Conservation (phyloP, 805 yeast species). For the Starmerella gropengiesseri region DNA sequence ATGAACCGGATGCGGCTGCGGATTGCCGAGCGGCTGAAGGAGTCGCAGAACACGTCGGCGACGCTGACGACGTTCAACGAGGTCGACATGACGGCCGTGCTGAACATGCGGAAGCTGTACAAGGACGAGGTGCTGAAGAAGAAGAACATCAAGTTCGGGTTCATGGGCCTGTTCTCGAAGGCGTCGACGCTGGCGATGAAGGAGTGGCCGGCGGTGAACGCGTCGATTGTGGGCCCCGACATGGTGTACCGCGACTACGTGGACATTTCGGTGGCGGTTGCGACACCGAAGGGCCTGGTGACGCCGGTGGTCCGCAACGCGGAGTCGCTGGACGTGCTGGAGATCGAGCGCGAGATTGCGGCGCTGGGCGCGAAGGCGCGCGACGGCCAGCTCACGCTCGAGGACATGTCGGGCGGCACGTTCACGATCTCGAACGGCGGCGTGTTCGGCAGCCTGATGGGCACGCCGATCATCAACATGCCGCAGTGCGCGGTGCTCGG, state of each 20-base stretch:
- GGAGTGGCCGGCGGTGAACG: constrained; percentile 91
- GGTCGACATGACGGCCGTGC: constrained; percentile 85
- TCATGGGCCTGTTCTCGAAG: constrained; percentile 97
- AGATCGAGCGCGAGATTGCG: constrained; percentile 77
- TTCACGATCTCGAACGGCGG: constrained; percentile 99
- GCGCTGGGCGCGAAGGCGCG: constrained; percentile 84
- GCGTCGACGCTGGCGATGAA: constrained; percentile 88
- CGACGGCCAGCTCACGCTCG: constrained; percentile 89
- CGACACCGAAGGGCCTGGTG: constrained; percentile 97
- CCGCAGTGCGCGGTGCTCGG: constrained; percentile 98
- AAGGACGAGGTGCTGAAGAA: constrained; percentile 92
- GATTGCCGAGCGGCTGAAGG: constrained; percentile 98
- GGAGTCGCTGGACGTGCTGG: constrained; percentile 78
- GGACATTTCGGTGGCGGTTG: constrained; percentile 93
- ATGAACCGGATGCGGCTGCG: constrained; percentile 99
- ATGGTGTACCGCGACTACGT: constrained; percentile 93
- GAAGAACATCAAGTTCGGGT: constrained; percentile 90
- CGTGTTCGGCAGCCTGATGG: constrained; percentile 93
- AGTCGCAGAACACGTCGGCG: constrained; percentile 97
- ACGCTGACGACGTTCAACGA: constrained; percentile 96
- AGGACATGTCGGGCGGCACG: constrained; percentile 99
- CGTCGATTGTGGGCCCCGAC: constrained; percentile 63
- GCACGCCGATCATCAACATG: constrained; percentile 96
- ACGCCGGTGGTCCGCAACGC: constrained; percentile 97
- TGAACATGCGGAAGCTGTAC: constrained; percentile 91